Evolutionary conservation across 2,329 filamentous ascomycete species (phyloP).

Genomic region (Chaetomium globosum): DNA sequence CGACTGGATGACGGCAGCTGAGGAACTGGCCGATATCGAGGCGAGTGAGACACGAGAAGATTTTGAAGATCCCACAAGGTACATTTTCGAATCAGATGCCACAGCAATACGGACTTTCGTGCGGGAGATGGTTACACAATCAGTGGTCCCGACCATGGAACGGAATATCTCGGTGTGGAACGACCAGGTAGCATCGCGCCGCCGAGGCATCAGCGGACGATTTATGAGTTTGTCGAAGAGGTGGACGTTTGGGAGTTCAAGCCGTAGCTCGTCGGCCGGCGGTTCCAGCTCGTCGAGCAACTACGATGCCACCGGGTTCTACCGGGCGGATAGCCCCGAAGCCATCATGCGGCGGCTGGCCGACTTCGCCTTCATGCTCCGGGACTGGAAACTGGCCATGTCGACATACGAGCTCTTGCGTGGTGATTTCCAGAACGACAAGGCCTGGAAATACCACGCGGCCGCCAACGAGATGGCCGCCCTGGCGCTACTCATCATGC

Average conservation of each 20-base stretch:
- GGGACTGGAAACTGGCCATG: conserved; percentile 91
- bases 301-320: conserved; percentile 81
- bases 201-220: conserved; percentile 86
- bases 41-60: conserved; percentile 69
- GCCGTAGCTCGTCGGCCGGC: conserved; percentile 61
- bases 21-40: conserved; percentile 77
- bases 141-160: conserved; percentile 95
- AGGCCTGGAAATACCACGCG: conserved; percentile 94
- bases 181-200: conserved; percentile 88
- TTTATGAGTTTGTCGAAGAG: conserved; percentile 92
- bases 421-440: conserved; percentile 88
- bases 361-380: conserved; percentile 94
- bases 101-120: conserved; percentile 87
- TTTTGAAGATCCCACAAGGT: conserved; percentile 71
- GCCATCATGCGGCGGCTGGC: conserved; percentile 90
- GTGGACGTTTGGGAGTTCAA: conserved; percentile 77
- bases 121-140: conserved; percentile 93
- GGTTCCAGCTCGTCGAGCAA: conserved; percentile 59
- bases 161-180: conserved; percentile 91
- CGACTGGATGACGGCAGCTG: conserved; percentile 85
- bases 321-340: conserved; percentile 80
- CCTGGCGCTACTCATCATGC: conserved; percentile 76
- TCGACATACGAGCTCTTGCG: conserved; percentile 89
- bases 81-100: conserved; percentile 89
- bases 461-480: conserved; percentile 95